Conservation (phyloP, 805 yeast species). For the Vanderwaltozyma yarrowii region DNA sequence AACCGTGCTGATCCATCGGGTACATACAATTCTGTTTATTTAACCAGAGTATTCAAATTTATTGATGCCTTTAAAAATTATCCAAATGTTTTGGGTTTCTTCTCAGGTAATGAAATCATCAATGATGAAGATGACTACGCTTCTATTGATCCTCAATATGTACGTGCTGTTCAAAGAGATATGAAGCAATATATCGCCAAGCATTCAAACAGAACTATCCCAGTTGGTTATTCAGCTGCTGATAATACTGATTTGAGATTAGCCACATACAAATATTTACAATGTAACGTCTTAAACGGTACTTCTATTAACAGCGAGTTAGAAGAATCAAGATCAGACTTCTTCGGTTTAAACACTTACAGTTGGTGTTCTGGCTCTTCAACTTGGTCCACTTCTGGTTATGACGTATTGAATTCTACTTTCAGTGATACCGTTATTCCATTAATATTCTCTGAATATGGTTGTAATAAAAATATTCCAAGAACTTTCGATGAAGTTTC, state of each 20-base stretch:
- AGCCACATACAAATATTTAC: constrained; percentile 69
- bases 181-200: constrained; percentile 69
- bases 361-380: constrained; percentile 71
- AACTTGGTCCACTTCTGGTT: constrained; percentile 62
- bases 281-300: constrained; percentile 58
- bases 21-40: constrained; percentile 59
- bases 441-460: constrained; percentile 63
- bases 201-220: constrained; percentile 64
- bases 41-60: constrained; percentile 73
- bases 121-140: constrained; percentile 63
- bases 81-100: constrained; percentile 79
- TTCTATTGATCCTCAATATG: constrained; percentile 56
- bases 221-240: constrained; percentile 96
- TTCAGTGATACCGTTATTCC: constrained; percentile 55
- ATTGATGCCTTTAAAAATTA: constrained; percentile 76
- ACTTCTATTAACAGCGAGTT: constrained; percentile 34
- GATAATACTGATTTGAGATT: constrained; percentile 61
- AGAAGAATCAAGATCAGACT: constrained; percentile 64
- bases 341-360: constrained; percentile 80
- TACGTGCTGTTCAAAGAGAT: constrained; percentile 89
- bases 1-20: constrained; percentile 61
- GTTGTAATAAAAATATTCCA: constrained; percentile 70
- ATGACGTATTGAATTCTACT: constrained; percentile 46
- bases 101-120: constrained; percentile 87
- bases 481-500: constrained; percentile 78